Evolutionary conservation across 2,329 filamentous ascomycete genomes (phyloP).

Genomic region (Claviceps paspali): DNA sequence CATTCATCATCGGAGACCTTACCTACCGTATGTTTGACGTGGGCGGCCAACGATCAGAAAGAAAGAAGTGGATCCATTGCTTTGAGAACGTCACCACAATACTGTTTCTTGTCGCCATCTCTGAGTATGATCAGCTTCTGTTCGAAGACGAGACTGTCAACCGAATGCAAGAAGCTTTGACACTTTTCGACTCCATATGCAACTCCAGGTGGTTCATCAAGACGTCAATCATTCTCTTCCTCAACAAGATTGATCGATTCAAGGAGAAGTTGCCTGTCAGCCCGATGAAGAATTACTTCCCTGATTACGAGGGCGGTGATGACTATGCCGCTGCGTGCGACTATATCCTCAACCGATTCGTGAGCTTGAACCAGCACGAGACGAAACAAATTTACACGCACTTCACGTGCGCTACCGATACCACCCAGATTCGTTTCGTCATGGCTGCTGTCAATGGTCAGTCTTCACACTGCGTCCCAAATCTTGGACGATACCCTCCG

Average conservation of each 20-base stretch:
- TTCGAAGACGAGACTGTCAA: constrained; percentile 96
- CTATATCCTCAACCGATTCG: constrained; percentile 97
- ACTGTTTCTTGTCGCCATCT: constrained; percentile 91
- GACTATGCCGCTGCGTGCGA: constrained; percentile 94
- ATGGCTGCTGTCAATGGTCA: constrained; percentile 97
- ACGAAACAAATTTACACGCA: constrained; percentile 99
- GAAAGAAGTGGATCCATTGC: constrained; percentile 96
- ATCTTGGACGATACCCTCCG: background rate
- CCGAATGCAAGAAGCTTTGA: constrained; percentile 82
- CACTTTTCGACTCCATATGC: constrained; percentile 75
- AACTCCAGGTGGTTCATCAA: constrained; percentile 85
- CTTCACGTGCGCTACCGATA: constrained; percentile 97
- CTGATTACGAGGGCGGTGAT: constrained; percentile 84
- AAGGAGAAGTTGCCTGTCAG: constrained; percentile 71
- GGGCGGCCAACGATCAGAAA: constrained; percentile 79
- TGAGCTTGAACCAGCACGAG: constrained; percentile 96
- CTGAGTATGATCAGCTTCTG: constrained; percentile 88
- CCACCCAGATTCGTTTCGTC: constrained; percentile 97
- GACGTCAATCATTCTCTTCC: constrained; percentile 75
- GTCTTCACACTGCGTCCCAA: constrained; percentile 3
- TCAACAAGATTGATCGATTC: constrained; percentile 85
- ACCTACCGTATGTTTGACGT: constrained; percentile 97
- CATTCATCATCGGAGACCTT: constrained; percentile 81
- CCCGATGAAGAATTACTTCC: constrained; percentile 81
- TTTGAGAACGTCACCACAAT: constrained; percentile 97